These are phyloP conservation scores for Penicillium rolfsii DNA, from an alignment of 2,329 filamentous ascomycete species.

Conservation along the genomic window DNA sequence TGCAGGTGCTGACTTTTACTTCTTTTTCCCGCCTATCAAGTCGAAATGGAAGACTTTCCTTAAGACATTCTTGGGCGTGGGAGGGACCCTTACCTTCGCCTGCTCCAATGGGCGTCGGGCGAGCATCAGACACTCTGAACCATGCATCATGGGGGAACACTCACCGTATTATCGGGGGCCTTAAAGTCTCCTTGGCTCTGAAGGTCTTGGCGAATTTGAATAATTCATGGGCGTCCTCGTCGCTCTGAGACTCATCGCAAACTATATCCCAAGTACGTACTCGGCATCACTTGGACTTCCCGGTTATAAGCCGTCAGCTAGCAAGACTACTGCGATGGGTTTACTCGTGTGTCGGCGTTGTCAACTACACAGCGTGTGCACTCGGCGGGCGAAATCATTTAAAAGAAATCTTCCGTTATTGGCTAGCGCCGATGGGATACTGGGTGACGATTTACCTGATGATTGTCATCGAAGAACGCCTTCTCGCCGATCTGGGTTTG, in stretches of 20 bases:
- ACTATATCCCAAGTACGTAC: slow-evolving; percentile 43
- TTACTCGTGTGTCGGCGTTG: slow-evolving; percentile 40
- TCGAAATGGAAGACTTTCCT: slow-evolving; percentile 32
- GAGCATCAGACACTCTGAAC: slow-evolving; percentile 36
- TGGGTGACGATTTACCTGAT: slow-evolving; percentile 43
- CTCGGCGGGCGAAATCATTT: slow-evolving; percentile 42
- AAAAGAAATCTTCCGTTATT: slow-evolving; percentile 44
- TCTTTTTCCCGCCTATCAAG: slow-evolving; percentile 38
- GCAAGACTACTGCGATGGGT: slow-evolving; percentile 42
- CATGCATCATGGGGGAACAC: slow-evolving; percentile 32
- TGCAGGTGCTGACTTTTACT: slow-evolving; percentile 39
- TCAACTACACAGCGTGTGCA: slow-evolving; percentile 43
- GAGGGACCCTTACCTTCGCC: slow-evolving; percentile 32
- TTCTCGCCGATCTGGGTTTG: slow-evolving; percentile 43
- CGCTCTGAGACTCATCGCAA: slow-evolving; percentile 43
- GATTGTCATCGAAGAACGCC: slow-evolving; percentile 43
- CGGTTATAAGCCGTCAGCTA: slow-evolving; percentile 36
- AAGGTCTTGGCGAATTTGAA: slow-evolving; percentile 39
- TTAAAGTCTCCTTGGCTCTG: slow-evolving; percentile 38
- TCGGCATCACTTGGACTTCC: slow-evolving; percentile 43
- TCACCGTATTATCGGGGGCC: slow-evolving; percentile 32
- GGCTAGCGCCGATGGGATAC: slow-evolving; percentile 47
- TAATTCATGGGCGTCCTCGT: slow-evolving; percentile 42
- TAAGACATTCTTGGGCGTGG: slow-evolving; percentile 36
- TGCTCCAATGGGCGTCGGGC: slow-evolving; percentile 41